Evolutionary conservation across 2,329 filamentous ascomycete genomes (phyloP), one percentile per base, ranked within the genome.

Genomic region (Cyphellophora europaea): DNA sequence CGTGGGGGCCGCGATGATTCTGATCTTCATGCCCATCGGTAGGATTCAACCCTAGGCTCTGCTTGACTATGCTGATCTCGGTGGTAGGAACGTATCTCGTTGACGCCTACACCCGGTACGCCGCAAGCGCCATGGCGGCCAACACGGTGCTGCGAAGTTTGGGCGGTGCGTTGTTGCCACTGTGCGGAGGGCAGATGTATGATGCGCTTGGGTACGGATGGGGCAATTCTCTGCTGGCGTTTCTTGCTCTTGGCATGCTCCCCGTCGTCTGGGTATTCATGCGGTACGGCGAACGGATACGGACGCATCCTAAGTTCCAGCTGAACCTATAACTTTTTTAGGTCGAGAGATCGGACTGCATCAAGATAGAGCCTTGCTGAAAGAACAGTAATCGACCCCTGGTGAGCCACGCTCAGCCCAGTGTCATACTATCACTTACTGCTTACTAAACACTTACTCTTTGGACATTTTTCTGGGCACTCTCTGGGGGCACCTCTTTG

Each of bases 41-140:
- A 34, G 29, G 11, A 36, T 19, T 14, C 38, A n/a, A n/a, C n/a
- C n/a, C n/a, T n/a, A n/a, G n/a, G n/a, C n/a, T n/a, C n/a, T n/a
- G n/a, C n/a, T n/a, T n/a, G n/a, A n/a, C n/a, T n/a, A n/a, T n/a
- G n/a, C n/a, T n/a, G n/a, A n/a, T n/a, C n/a, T n/a, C n/a, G n/a
- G n/a, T n/a, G n/a, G 66, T 72, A 28, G 71, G 76, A 33, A 75
- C 73, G 3, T 81, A 81, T 45, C 63, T 80, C 2, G 68, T 81
- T 11, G 74, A 79, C 35, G 57, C 61, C 0, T 70, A 63, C 41
- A 63, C 64, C 0, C 52, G 59, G 1, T 66, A 65, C 34, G 62
- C 67, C 0, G 67, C 67, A 1, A 61, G 55, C 34, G 69, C 68
- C 0, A 66, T 70, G 27, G 72, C 70, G 0, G 72, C 70, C 0